Base-by-base conservation (phyloP, 352 stramenopile genomes). In the Phytophthora lateralis region DNA sequence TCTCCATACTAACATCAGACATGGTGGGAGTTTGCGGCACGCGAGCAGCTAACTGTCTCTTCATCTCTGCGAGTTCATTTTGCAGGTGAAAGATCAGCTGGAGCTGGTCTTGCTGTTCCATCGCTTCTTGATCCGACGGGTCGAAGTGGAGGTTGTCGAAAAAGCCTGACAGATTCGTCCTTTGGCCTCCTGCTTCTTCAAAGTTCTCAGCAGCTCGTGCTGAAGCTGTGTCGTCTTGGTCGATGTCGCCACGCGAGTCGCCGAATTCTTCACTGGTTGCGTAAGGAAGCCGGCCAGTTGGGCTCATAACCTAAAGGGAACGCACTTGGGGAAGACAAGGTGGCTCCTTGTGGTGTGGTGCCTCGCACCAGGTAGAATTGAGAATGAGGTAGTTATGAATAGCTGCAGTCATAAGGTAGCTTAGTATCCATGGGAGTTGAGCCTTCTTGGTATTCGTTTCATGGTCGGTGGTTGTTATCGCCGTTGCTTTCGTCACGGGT, bases 321-420 rank as follows among this genome's bases (percentile, higher is more conserved):
- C 30, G 12, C 30, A 15, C 12, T 37, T 11, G n/a, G 30, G 9
- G 9, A 37, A 14, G 12, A 37, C 30, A 37, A 37, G 30, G 30
- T 37, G 1, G 12, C 32, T 38, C 32, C 32, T 38, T 54, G 29
- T 29, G 26, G 4, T 52, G 24, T 49, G 24, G 42, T 49, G 42
- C 42, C 42, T 49, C 41, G 41, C 41, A 47, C 41, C 20, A 30
- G 41, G 20, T 32, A 29, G 10, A 6, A 47, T 47, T 26, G 17
- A 47, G 20, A 47, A 47, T 30, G 41, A 47, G 2, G 14, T 10
- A n/a, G 8, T 38, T 38, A 38, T 38, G 27, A 6, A 3, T 17
- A 38, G 11, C 32, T 38, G 8, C 8, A 38, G 4, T 38, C 14
- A 1, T 38, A 14, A 4, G 9, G 1, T 38, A 38, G 32, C 14